Evolutionary conservation across 148 eudicot genomes (phyloP), one percentile per base, ranked within the genome.

Genomic region (Chenopodium quinoa): DNA sequence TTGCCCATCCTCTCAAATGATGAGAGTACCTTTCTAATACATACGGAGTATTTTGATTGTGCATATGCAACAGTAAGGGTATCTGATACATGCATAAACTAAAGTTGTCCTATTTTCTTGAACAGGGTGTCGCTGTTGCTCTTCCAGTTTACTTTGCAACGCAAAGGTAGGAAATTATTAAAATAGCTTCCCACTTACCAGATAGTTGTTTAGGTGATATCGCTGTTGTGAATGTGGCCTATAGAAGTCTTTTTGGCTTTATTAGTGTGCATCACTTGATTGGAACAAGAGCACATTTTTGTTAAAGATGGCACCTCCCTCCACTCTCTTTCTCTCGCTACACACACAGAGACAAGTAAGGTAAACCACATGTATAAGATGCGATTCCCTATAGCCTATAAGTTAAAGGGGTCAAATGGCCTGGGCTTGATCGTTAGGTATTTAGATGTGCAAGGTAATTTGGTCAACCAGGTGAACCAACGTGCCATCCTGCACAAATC

Each of bases 101-200:
- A 78, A 73, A 19, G 11, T 2, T 31, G 58, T 76, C 40, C 52
- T 46, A 48, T 78, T 31, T 56, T 56, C 50, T 77, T 86, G 62
- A 56, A 75, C 92, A 96, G 99, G 98, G 99, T 60, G 98, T 96
- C 78, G 99, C 99, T 82, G 98, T 96, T 86, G 99, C 99, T 70
- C 99, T 96, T 87, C 99, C 99, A 79, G 88, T 96, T 87, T 96
- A 96, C 86, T 96, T 96, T 81, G 98, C 99, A 58, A 96, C 98
- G 16, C 89, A 90, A 68, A 96, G 99, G 99, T 96, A 88, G 79
- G 74, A 23, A 75, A 75, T 29, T 73, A 12, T 56, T 75, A 40
- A 14, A 67, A 48, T 68, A 9, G 19, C 29, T 65, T 20, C 67
- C 66, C 56, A 64, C 29, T 64, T 19, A 66, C 66, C 58, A 73